Base-by-base conservation (phyloP, 163 green algal genomes). In the Trebouxia gelatinosa region DNA sequence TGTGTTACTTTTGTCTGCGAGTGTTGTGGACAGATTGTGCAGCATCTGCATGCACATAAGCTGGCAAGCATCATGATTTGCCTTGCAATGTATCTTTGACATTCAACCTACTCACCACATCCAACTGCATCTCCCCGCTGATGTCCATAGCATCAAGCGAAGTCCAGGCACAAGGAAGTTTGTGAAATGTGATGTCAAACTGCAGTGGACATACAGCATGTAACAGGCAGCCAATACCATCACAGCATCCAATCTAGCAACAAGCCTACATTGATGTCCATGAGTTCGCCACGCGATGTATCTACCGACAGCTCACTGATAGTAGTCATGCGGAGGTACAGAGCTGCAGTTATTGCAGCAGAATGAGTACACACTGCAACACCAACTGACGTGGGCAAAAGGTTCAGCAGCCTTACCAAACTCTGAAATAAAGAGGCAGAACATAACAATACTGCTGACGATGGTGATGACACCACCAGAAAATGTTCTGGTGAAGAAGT, bases 121-220 rank as follows among this genome's bases (percentile, higher is more conserved):
- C 94, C 58, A 99, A 77, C 29, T 98, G 93, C 70, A 96, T 79
- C 74, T 98, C 95, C 1, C 95, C 95, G 57, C 85, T 95, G 46
- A 98, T 89, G 82, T 99, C 96, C 95, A 99, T 99, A 1, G 90
- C 93, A 81, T 99, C 96, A 9, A 99, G 72, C 51, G 85, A 95
- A 3, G 98, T 81, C 91, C 94, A 96, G 0, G 88, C 84, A 78
- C 96, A 99, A 16, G 92, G 88, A 80, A 98, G 87, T 26, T 71
- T 82, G 5, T 89, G 92, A 51, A 98, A 96, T 0, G 90, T 96
- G 65, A 99, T 75, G 81, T 99, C 94, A 54, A 98, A 90, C 89
- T 96, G 87, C 77, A 75, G 40, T 29, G 40, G 39, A 31, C 34
- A 70, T 54, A 13, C 43, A 54, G 43, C 43, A 54, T 23, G 43